Percentiles rank a stretch among this genome's conserved stretches.
Conservation (phyloP, 768 basidiomycete genomes). For the Amyloporia xantha region DNA sequence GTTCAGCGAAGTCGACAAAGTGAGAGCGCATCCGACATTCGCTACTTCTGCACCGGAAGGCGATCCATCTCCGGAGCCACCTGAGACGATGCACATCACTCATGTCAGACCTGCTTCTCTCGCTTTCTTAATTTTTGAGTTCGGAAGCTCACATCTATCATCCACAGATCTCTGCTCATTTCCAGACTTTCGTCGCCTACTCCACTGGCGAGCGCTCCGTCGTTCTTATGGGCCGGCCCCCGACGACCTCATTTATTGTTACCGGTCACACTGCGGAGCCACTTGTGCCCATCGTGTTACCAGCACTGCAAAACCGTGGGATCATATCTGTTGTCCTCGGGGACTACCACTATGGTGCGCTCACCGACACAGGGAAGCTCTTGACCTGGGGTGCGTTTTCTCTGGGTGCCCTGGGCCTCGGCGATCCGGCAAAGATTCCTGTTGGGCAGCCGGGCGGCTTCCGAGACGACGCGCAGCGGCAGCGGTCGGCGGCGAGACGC, state of each 20-base stretch:
- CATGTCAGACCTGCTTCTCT: slow-evolving; percentile 49
- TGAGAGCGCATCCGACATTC: slow-evolving; percentile 37
- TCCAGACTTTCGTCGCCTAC: slow-evolving; percentile 74
- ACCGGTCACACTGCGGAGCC: neutral
- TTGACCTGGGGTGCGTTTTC: slow-evolving; percentile 79
- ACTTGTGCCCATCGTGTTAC: slow-evolving; percentile 50
- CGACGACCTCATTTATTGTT: slow-evolving; percentile 2
- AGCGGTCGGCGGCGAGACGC: slow-evolving; percentile 25
- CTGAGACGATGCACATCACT: slow-evolving; percentile 55
- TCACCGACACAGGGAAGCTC: slow-evolving; percentile 70
- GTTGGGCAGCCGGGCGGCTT: slow-evolving; percentile 59
- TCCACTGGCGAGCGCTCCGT: slow-evolving; percentile 65
- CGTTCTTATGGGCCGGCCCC: slow-evolving; percentile 62
- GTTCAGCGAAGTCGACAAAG: slow-evolving; percentile 57
- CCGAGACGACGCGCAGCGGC: slow-evolving; percentile 23
- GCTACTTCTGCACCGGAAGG: slow-evolving; percentile 17
- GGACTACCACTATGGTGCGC: slow-evolving; percentile 87
- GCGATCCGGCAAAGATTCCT: slow-evolving; percentile 54
- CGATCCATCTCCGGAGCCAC: slow-evolving; percentile 22
- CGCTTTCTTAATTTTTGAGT: slow-evolving; percentile 5
- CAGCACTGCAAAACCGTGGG: slow-evolving; percentile 64
- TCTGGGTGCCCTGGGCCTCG: slow-evolving; percentile 79
- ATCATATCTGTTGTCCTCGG: slow-evolving; percentile 88
- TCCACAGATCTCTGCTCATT: slow-evolving; percentile 82
- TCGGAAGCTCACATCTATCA: slow-evolving; percentile 11